Evolutionary conservation across 768 basidiomycete genomes (phyloP).

Genomic region (Podaxis sp.): DNA sequence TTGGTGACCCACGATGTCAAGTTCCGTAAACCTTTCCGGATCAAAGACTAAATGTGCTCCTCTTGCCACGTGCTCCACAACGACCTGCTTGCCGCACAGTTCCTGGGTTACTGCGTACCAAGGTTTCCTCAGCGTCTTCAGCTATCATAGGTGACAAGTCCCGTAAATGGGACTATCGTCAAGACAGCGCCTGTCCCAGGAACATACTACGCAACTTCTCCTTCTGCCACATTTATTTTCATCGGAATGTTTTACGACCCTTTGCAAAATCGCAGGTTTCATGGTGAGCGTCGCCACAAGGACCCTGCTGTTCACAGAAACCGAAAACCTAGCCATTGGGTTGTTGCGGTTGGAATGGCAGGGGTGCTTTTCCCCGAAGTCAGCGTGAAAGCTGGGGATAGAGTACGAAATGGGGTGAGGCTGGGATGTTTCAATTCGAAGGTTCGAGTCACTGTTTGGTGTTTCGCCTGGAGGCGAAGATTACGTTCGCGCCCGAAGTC

Average conservation of each 20-base stretch:
- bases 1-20: constrained; percentile 35
- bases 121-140: constrained; percentile 52
- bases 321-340: constrained; percentile 51
- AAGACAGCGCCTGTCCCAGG: constrained; percentile 46
- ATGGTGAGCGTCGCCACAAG: constrained; percentile 48
- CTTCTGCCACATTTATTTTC: constrained; percentile 18
- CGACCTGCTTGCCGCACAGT: constrained; percentile 36
- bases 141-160: constrained; percentile 68
- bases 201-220: constrained; percentile 45
- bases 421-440: constrained; percentile 67
- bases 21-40: constrained; percentile 51
- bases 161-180: constrained; percentile 46
- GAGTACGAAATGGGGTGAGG: constrained; percentile 49
- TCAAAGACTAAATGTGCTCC: constrained; percentile 63
- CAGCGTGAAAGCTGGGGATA: constrained; percentile 44
- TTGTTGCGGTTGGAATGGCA: constrained; percentile 58
- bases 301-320: constrained; percentile 54
- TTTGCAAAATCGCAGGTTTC: constrained; percentile 32
- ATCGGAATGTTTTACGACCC: neutral
- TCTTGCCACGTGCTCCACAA: constrained; percentile 52
- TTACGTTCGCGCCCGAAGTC: neutral
- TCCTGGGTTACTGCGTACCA: constrained; percentile 59
- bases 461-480: constrained; percentile 1
- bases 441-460: constrained; percentile 47
- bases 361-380: constrained; percentile 60